Base-by-base conservation (phyloP, 2,329 filamentous ascomycete genomes). In the Aspergillus felis region DNA sequence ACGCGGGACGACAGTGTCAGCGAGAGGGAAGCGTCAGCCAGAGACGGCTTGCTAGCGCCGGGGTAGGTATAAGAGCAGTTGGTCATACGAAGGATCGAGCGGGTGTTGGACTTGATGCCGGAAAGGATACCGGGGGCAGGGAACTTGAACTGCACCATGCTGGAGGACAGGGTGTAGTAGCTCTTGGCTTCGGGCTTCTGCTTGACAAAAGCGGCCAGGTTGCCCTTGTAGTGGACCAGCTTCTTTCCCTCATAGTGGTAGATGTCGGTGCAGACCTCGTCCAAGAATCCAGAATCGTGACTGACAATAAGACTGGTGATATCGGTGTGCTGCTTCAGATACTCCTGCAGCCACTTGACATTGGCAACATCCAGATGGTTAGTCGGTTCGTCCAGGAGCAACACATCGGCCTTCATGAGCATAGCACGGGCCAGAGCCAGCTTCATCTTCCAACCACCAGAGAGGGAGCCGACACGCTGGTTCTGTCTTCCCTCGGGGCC, bases 361-460 rank as follows among this genome's bases (percentile, higher is more conserved):
- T 97, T 97, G 70, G 87, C 87, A 68, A 97, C 92, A 74, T 99
- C 94, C 74, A 99, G 82, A 78, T 99, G 94, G 81, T 99, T 99
- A 68, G 94, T 99, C 76, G 94, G 94, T 84, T 99, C 94, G 83
- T 99, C 94, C 57, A 99, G 86, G 53, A 99, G 82, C 57, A 99
- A 84, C 52, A 99, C 92, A 74, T 99, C 94, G n/a, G 94, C 93
- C 71, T 88, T 90, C 82, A 94, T 90, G 69, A 99, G 84, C 92
- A 99, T 97, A 63, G 94, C 94, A 69, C 94, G 87, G 53, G 94
- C 94, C 75, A 99, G 79, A 64, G 94, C 94, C 60, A 99, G 81
- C 86, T 99, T 99, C 94, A 99, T 99, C 85, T 97, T 97, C 94
- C 94, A 99, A 73, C 94, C 94, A 78, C 94, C 94, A 47, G 94